These are phyloP conservation scores for Cladosporium phlei DNA, from an alignment of 2,329 filamentous ascomycete species.

Conservation along the genomic window DNA sequence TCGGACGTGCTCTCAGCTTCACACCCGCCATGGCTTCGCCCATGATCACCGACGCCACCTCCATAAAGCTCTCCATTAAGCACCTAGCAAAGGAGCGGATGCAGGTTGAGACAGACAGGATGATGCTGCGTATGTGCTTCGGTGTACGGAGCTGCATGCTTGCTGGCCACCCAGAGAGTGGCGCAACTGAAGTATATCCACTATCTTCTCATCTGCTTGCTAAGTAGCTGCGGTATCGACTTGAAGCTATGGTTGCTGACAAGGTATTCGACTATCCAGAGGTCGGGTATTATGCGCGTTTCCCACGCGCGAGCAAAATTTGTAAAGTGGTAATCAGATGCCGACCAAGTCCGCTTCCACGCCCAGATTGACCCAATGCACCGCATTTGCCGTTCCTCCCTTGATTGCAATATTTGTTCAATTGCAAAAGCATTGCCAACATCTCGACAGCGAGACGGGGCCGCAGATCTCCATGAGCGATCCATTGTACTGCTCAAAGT, in stretches of 20 bases:
- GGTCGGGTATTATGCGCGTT: constrained; percentile 7
- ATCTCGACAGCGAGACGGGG: not conserved
- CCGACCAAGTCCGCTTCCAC: constrained; percentile 5
- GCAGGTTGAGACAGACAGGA: constrained; percentile 13
- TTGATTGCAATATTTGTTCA: not conserved
- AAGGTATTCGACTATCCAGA: constrained; percentile 14
- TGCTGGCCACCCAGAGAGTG: constrained; percentile 7
- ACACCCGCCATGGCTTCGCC: not conserved
- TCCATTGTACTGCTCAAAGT: not conserved
- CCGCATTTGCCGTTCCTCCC: constrained; percentile 6
- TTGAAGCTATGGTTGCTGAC: constrained; percentile 20
- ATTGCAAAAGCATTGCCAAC: not conserved
- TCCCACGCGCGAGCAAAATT: constrained; percentile 12
- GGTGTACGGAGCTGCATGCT: constrained; percentile 14
- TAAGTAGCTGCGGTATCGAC: constrained; percentile 21
- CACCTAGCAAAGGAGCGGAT: not conserved
- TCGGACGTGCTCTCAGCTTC: not conserved
- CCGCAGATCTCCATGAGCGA: no score
- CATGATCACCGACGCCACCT: not conserved
- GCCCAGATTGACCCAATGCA: constrained; percentile 6
- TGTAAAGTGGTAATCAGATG: constrained; percentile 1
- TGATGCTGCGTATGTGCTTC: constrained; percentile 12
- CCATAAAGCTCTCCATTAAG: not conserved
- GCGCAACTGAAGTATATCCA: constrained; percentile 14
- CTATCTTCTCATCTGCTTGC: constrained; percentile 16